Percentiles rank a stretch among this genome's conserved stretches.
Conservation (phyloP, 352 stramenopile genomes). For the Pythium dissimile region DNA sequence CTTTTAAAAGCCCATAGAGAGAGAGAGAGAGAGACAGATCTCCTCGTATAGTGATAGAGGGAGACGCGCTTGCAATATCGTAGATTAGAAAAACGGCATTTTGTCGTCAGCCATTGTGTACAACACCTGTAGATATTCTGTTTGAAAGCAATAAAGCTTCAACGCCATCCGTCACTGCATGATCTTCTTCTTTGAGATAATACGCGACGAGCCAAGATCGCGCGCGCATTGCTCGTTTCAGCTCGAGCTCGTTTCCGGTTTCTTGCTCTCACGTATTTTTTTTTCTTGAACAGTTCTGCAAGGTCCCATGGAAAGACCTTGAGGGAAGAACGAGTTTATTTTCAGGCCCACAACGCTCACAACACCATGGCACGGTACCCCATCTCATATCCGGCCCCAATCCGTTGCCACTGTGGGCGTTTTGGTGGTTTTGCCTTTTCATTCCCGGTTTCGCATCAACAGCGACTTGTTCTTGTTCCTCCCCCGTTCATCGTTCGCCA, state of each 20-base stretch:
- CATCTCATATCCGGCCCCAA: conserved; percentile 1
- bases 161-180: too few species aligned
- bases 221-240: background rate
- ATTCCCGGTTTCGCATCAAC: too few species aligned
- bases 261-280: background rate
- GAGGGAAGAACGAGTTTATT: conserved; percentile 7
- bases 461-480: conserved; percentile 9
- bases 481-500: background rate
- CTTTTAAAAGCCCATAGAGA: background rate
- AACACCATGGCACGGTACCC: background rate
- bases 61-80: too few species aligned
- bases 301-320: background rate
- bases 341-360: too few species aligned
- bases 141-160: too few species aligned
- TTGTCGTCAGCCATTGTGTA: too few species aligned
- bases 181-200: too few species aligned
- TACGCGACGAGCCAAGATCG: background rate
- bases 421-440: conserved; percentile 19
- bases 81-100: too few species aligned
- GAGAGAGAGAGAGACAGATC: background rate
- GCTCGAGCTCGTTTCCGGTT: background rate
- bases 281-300: background rate
- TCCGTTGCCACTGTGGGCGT: conserved; percentile 1
- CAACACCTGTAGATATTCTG: too few species aligned
- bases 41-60: background rate